Base-by-base conservation (phyloP, 805 yeast species). In the Candida suzukii region DNA sequence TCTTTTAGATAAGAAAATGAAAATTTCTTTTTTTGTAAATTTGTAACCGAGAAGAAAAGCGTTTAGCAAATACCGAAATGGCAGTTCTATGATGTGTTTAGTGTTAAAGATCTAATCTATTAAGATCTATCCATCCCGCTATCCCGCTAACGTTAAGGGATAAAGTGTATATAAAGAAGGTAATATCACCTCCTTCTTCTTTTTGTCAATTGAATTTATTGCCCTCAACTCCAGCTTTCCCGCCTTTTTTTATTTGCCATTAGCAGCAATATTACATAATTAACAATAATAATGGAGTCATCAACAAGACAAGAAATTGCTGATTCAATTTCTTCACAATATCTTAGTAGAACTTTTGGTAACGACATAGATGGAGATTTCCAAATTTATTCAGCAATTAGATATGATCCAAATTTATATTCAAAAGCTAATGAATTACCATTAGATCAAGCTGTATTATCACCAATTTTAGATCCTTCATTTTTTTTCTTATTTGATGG, bases 361-460 rank as follows among this genome's bases (percentile, higher is more conserved):
- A 27, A 31, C 14, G 35, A 35, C 10, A 3, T 6, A 3, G 21
- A n/a, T n/a, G n/a, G 3, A 3, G 19, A 66, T 6, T 80, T 84
- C 52, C 74, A 78, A 47, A 57, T 87, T 14, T 61, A 87, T 24
- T 74, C 88, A 31, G 80, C 95, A 2, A 70, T 88, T 30, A 66
- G 96, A 38, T 88, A 82, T 54, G 95, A 86, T 49, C 91, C 95
- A 1, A 49, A 56, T 10, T 57, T 83, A 40, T 53, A 61, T n/a
- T 45, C 46, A 9, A 56, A 53, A 3, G 50, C 58, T 17, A 10
- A 24, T 5, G n/a, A 3, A 2, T 4, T 46, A 10, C 45, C 47
- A 9, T 28, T 58, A 22, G 41, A n/a, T 4, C 47, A 58, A 33
- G 61, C 60, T 22, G 50, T 55, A 42, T 37, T 48, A 40, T 27